phyloP scores from a whole-genome alignment of 73 alveolate species.

The Paramecium octaurelia region DNA sequence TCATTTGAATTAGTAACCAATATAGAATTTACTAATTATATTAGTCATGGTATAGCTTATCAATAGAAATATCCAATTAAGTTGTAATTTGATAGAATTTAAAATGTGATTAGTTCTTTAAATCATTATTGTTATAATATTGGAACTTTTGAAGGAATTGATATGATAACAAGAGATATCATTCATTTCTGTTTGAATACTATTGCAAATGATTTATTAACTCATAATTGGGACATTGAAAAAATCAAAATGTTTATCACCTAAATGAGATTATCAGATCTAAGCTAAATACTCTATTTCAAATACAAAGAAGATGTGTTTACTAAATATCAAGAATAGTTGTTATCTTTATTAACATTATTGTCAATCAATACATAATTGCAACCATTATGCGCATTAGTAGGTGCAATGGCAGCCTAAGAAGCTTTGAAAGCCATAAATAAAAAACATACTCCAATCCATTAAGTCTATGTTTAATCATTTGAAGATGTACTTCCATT shows the following conservation, averaged over 20 bases:
- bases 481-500: conserved; percentile 10
- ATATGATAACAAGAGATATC: conserved; percentile 28
- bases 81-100: conserved; percentile 59
- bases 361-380: background rate
- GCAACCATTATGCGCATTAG: conserved; percentile 76
- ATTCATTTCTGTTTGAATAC: background rate
- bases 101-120: background rate
- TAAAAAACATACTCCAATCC: conserved; percentile 81
- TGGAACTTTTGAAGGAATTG: conserved; percentile 60
- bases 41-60: conserved; percentile 66
- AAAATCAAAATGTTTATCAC: background rate
- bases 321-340: background rate
- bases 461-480: conserved; percentile 59
- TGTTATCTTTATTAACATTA: background rate
- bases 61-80: conserved; percentile 45
- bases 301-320: background rate
- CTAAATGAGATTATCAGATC: background rate
- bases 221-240: background rate
- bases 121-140: conserved; percentile 41
- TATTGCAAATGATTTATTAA: background rate
- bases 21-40: conserved; percentile 37
- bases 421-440: conserved; percentile 91
- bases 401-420: conserved; percentile 91
- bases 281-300: background rate
- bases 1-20: conserved; percentile 60